phyloP scores from a whole-genome alignment of 2,329 filamentous ascomycete species.

The Setomelanomma holmii region DNA sequence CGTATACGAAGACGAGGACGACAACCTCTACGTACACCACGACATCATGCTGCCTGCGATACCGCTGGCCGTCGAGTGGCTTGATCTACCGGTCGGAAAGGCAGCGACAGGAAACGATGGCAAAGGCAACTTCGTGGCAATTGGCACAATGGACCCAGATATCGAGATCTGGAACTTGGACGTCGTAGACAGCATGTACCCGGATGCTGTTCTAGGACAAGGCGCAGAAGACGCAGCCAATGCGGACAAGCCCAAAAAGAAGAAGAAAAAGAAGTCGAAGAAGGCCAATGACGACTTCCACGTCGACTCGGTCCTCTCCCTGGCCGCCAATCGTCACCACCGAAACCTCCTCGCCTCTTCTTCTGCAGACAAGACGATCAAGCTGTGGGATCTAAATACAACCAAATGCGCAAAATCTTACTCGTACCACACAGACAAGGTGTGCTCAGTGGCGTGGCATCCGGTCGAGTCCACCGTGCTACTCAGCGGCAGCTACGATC shows the following conservation, averaged over 20 bases:
- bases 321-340: slow-evolving; percentile 91
- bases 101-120: slow-evolving; percentile 59
- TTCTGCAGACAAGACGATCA: slow-evolving; percentile 95
- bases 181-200: slow-evolving; percentile 96
- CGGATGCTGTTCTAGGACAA: slow-evolving; percentile 91
- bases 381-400: slow-evolving; percentile 96
- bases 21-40: slow-evolving; percentile 99
- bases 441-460: slow-evolving; percentile 96
- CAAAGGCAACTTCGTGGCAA: slow-evolving; percentile 88
- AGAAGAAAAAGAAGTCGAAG: slow-evolving; percentile 89
- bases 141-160: slow-evolving; percentile 97
- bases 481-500: slow-evolving; percentile 92
- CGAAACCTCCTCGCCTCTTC: slow-evolving; percentile 93
- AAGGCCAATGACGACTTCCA: slow-evolving; percentile 92
- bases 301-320: slow-evolving; percentile 88
- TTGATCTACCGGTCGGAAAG: slow-evolving; percentile 88
- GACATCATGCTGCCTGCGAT: slow-evolving; percentile 99
- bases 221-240: slow-evolving; percentile 58
- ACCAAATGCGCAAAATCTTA: slow-evolving; percentile 95
- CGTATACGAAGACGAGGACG: slow-evolving; percentile 92
- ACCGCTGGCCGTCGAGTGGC: slow-evolving; percentile 93
- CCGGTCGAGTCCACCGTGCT: slow-evolving; percentile 84
- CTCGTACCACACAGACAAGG: slow-evolving; percentile 94
- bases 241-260: slow-evolving; percentile 73
- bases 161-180: slow-evolving; percentile 99